Evolutionary conservation across 345 rosid genomes (phyloP).

Genomic region (Euphorbia lathyris): DNA sequence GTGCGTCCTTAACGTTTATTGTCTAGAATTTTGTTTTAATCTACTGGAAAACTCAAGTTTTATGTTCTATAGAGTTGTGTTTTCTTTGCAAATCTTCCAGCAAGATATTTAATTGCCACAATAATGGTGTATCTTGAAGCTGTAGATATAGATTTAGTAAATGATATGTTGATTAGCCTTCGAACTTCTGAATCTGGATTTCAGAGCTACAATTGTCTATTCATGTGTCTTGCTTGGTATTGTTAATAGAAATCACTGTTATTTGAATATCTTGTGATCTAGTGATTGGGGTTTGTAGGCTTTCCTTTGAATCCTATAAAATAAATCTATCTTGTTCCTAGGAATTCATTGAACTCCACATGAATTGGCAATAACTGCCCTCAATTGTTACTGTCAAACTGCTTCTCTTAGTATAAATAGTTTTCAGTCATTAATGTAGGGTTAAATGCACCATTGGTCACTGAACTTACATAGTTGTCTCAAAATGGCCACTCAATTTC

Average conservation of each 20-base stretch:
- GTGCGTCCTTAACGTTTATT: background rate
- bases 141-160: background rate
- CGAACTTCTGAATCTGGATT: background rate
- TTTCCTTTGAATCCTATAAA: background rate
- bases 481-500: no score
- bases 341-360: background rate
- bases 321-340: background rate
- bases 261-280: background rate
- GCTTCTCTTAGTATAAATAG: slow-evolving; percentile 1
- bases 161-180: background rate
- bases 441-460: no score
- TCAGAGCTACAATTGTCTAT: background rate
- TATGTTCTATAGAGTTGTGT: background rate
- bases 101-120: background rate
- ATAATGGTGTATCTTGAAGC: background rate
- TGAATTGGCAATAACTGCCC: background rate
- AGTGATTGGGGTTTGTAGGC: background rate
- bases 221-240: background rate
- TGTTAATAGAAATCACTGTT: background rate
- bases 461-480: no score
- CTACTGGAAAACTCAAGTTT: background rate
- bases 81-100: background rate
- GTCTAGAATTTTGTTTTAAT: background rate
- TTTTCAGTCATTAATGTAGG: slow-evolving; percentile 8
- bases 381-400: background rate